Evolutionary conservation across 2,329 filamentous ascomycete genomes (phyloP).

Genomic region (Cladosporium sp.): DNA sequence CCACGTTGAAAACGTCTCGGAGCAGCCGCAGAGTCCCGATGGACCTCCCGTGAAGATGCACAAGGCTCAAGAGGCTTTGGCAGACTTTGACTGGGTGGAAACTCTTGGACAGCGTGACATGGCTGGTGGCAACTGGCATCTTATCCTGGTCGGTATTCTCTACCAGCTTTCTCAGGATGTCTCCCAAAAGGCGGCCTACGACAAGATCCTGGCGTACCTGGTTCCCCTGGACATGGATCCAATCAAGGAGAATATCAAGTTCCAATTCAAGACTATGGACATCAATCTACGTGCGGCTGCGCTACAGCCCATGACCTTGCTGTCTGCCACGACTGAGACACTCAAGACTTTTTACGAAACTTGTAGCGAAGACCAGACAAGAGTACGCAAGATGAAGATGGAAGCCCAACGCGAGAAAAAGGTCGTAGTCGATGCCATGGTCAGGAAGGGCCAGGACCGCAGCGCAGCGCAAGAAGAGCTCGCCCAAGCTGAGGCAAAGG

Average conservation of each 20-base stretch:
- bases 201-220: constrained; percentile 77
- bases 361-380: constrained; percentile 91
- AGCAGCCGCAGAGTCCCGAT: constrained; percentile 38
- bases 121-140: constrained; percentile 83
- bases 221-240: constrained; percentile 76
- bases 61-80: constrained; percentile 74
- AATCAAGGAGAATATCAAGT: constrained; percentile 70
- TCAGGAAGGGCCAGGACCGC: constrained; percentile 36
- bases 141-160: constrained; percentile 83
- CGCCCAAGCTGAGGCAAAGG: constrained; percentile 38
- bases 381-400: constrained; percentile 92
- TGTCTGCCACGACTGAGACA: constrained; percentile 82
- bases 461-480: constrained; percentile 46
- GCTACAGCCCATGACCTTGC: constrained; percentile 81
- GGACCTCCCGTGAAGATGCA: constrained; percentile 47
- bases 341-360: constrained; percentile 88
- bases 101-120: constrained; percentile 82
- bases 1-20: constrained; percentile 67
- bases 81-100: constrained; percentile 80
- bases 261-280: constrained; percentile 74
- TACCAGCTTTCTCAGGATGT: constrained; percentile 80
- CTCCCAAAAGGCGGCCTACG: constrained; percentile 69
- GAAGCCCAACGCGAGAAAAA: constrained; percentile 81
- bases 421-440: constrained; percentile 58
- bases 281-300: constrained; percentile 79